phyloP scores from a whole-genome alignment of 257 asterid genomes.

The Primulina eburnea region DNA sequence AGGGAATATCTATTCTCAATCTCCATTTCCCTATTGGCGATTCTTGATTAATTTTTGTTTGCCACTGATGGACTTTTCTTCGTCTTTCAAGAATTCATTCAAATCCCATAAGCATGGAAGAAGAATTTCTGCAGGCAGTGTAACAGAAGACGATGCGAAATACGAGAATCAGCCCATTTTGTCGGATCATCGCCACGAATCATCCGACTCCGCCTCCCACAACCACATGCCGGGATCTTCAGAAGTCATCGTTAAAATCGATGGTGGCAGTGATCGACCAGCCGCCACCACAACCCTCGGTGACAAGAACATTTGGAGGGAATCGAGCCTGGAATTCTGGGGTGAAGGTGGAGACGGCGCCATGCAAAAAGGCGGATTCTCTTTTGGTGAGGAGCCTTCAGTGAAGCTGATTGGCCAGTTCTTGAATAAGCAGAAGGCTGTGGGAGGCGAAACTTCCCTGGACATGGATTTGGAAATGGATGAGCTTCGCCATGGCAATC shows the following conservation, averaged over 20 bases:
- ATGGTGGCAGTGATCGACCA: slow-evolving; percentile 28
- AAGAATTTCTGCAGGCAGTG: slow-evolving; percentile 32
- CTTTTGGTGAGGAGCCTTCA: slow-evolving; percentile 50
- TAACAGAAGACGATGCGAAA: slow-evolving; percentile 29
- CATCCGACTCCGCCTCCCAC: slow-evolving; percentile 13
- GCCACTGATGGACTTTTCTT: slow-evolving; percentile 41
- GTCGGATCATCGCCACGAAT: slow-evolving; percentile 31
- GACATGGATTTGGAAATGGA: slow-evolving; percentile 76
- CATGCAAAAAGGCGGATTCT: slow-evolving; percentile 23
- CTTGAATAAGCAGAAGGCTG: slow-evolving; percentile 51
- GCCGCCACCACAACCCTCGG: neutral
- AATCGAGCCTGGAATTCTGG: slow-evolving; percentile 51
- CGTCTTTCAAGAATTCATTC: slow-evolving; percentile 52
- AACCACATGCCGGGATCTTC: slow-evolving; percentile 25
- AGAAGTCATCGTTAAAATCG: slow-evolving; percentile 63
- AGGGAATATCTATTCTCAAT: too few species aligned
- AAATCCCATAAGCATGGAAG: slow-evolving; percentile 35
- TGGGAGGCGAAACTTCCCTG: slow-evolving; percentile 48
- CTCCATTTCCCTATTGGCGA: neutral
- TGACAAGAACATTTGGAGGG: slow-evolving; percentile 25
- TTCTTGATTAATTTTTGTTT: neutral
- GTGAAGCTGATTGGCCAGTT: slow-evolving; percentile 60
- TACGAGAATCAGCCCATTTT: slow-evolving; percentile 54
- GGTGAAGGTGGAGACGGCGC: slow-evolving; percentile 16
- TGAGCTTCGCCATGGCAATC: slow-evolving; percentile 34